Evolutionary conservation across 179 eudicot species (phyloP).

Genomic region (Drosera spatulata): DNA sequence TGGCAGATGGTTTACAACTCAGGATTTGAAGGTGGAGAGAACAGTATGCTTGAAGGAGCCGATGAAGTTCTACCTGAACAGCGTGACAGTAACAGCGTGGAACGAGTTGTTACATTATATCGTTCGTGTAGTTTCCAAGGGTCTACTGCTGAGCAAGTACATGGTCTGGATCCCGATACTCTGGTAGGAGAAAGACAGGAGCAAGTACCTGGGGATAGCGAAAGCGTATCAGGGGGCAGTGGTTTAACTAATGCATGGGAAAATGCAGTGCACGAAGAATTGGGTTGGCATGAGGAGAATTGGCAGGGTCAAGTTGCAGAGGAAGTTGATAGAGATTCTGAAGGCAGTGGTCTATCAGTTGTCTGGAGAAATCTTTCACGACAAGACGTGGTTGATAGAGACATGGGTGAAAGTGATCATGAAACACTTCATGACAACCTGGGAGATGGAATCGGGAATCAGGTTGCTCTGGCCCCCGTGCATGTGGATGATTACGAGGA

Average conservation of each 20-base stretch:
- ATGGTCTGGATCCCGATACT: constrained; percentile 17
- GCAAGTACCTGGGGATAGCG: constrained; percentile 29
- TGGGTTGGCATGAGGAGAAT: constrained; percentile 24
- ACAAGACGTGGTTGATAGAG: too few species aligned
- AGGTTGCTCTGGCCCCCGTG: too few species aligned
- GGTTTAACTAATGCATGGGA: constrained; percentile 42
- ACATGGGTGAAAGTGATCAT: too few species aligned
- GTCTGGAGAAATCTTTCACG: constrained; percentile 40
- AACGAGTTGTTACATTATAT: constrained; percentile 10
- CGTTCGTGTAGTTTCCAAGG: constrained; percentile 12
- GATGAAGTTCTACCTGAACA: constrained; percentile 12
- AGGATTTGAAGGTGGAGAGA: constrained; percentile 15
- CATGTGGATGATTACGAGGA: constrained; percentile 48
- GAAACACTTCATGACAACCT: too few species aligned
- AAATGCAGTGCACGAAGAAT: constrained; percentile 33
- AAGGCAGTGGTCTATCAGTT: constrained; percentile 25
- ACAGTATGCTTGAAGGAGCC: constrained; percentile 9
- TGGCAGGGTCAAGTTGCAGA: constrained; percentile 41
- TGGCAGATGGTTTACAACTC: constrained; percentile 9
- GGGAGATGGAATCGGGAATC: too few species aligned
- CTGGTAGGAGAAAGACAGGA: constrained; percentile 32
- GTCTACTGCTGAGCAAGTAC: constrained; percentile 13
- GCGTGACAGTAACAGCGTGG: constrained; percentile 18
- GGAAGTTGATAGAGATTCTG: constrained; percentile 42
- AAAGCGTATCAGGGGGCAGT: constrained; percentile 34